Conservation (phyloP, 2,329 filamentous ascomycete genomes). For the Aspergillus pseudonomiae region DNA sequence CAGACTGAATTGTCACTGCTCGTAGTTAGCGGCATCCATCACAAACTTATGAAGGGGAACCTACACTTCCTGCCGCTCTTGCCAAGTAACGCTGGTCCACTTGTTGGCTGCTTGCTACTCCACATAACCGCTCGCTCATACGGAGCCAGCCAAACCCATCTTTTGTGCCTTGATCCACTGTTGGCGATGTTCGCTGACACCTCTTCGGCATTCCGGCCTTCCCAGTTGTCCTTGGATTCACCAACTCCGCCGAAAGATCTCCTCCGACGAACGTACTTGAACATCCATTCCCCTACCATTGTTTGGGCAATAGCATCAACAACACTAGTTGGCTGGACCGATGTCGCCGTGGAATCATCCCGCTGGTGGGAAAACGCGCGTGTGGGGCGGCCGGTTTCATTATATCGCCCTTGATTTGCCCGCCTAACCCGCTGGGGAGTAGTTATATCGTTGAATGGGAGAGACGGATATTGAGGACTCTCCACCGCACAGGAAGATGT, state of each 20-base stretch:
- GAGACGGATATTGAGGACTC: constrained; percentile 71
- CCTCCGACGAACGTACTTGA: constrained; percentile 65
- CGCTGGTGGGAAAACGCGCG: constrained; percentile 37
- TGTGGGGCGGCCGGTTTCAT: constrained; percentile 28
- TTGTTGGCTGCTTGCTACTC: constrained; percentile 96
- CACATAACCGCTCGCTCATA: constrained; percentile 96
- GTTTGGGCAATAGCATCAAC: constrained; percentile 97
- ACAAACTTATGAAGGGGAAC: constrained; percentile 43
- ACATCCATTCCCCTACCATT: constrained; percentile 83
- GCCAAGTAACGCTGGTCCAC: constrained; percentile 83
- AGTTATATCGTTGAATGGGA: constrained; percentile 74
- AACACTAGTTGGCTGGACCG: constrained; percentile 72
- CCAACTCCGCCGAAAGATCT: constrained; percentile 73
- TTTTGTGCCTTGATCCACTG: constrained; percentile 76
- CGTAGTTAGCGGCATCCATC: constrained; percentile 13
- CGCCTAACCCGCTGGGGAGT: constrained; percentile 42
- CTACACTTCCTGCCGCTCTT: constrained; percentile 93
- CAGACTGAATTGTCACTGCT: constrained; percentile 89
- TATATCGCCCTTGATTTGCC: constrained; percentile 23
- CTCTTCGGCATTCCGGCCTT: constrained; percentile 64
- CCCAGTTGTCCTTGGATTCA: constrained; percentile 49
- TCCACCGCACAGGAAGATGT: constrained; percentile 68
- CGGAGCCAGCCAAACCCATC: constrained; percentile 98
- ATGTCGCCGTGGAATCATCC: constrained; percentile 58
- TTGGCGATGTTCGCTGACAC: constrained; percentile 69